Base-by-base conservation (phyloP, 2,329 filamentous ascomycete genomes). In the Penicillium sclerotiorum region DNA sequence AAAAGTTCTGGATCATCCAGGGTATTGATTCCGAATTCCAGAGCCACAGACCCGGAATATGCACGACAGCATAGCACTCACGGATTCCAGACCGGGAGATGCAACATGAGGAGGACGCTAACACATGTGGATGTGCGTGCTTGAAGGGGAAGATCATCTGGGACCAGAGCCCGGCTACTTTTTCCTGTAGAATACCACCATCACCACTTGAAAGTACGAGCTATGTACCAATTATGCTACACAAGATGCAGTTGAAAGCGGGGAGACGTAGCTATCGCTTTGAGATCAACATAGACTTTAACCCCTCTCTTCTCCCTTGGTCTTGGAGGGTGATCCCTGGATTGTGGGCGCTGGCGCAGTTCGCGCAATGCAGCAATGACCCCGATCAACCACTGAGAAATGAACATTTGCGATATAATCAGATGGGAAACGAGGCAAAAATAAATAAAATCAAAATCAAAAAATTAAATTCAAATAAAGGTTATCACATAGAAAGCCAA, bases 61-160 rank as follows among this genome's bases (percentile, higher is more conserved):
- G 55, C 57, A 53, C 30, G 40, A 52, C 55, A 58, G 21, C 40
- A 57, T 50, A 39, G 30, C 48, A 37, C 45, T 22, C 27, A 22
- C 37, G 20, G 40, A 52, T 56, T 50, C 47, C 50, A 42, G 47
- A 47, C 40, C 33, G 37, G 18, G 40, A 44, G 44, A 55, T 53
- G 51, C 46, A 55, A 50, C 42, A 40, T 47, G 45, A 23, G 20
- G 33, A 23, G 11, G n/a, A 17, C 7, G n/a, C n/a, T n/a, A n/a
- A n/a, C n/a, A n/a, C n/a, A n/a, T n/a, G n/a, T n/a, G n/a, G n/a
- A n/a, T n/a, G n/a, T n/a, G n/a, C n/a, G n/a, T n/a, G n/a, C n/a
- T n/a, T n/a, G n/a, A n/a, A n/a, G n/a, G n/a, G n/a, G n/a, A n/a
- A n/a, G n/a, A n/a, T n/a, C n/a, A n/a, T n/a, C n/a, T n/a, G n/a